Evolutionary conservation across 225 moss, liverwort and hornwort species (phyloP).

Genomic region (Straminergon stramineum): DNA sequence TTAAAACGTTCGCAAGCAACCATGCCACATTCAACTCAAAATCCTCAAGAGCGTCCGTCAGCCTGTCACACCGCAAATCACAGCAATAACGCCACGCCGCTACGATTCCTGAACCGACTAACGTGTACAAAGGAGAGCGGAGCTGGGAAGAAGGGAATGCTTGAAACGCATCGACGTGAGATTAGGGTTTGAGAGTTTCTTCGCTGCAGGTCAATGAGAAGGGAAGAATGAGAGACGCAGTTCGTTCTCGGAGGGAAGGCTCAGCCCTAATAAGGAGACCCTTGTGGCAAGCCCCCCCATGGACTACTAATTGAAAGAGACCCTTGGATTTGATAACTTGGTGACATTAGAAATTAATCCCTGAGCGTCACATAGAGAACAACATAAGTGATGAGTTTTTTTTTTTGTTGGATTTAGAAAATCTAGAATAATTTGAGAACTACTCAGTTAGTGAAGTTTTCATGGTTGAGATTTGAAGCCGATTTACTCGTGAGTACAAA

Average conservation of each 20-base stretch:
- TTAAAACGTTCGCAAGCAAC: neutral
- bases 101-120: neutral
- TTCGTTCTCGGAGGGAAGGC: neutral
- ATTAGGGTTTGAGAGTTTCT: neutral
- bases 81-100: neutral
- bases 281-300: neutral
- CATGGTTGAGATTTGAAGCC: no score
- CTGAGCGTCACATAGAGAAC: no score
- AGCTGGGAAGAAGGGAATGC: neutral
- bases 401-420: no score
- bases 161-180: neutral
- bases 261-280: neutral
- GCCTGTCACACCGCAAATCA: neutral
- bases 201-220: neutral
- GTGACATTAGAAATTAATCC: neutral
- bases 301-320: neutral
- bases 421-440: no score
- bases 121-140: neutral
- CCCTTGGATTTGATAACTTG: neutral
- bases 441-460: no score
- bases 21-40: neutral
- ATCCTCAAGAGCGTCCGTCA: neutral
- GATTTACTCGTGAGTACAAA: no score
- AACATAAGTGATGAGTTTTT: no score
- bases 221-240: neutral